Percentiles rank a stretch among this genome's conserved stretches.
phyloP scores from a whole-genome alignment of 345 rosid genomes.

The Pistacia atlantica region DNA sequence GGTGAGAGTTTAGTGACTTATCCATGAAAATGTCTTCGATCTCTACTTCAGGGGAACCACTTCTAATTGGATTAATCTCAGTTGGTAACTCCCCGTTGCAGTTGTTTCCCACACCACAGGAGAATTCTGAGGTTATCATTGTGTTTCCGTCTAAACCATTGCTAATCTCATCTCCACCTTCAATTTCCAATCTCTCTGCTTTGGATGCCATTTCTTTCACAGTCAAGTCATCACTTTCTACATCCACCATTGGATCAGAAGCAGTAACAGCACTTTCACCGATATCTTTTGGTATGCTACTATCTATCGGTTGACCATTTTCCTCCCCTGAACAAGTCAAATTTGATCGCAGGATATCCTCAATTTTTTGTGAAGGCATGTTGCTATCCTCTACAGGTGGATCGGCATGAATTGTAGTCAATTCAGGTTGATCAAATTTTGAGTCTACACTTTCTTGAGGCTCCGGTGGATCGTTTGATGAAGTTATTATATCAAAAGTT shows the following conservation, averaged over 20 bases:
- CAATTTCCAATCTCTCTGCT: slow-evolving; percentile 19
- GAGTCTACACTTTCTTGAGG: slow-evolving; percentile 20
- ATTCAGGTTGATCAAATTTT: slow-evolving; percentile 21
- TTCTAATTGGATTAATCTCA: slow-evolving; percentile 15
- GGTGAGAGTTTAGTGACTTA: not conserved
- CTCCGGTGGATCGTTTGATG: slow-evolving; percentile 16
- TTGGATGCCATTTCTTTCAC: slow-evolving; percentile 8
- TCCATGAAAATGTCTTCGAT: slow-evolving; percentile 9
- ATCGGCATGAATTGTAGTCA: not conserved
- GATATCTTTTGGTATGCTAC: not conserved
- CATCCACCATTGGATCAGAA: slow-evolving; percentile 8
- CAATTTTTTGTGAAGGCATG: not conserved
- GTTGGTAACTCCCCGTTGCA: slow-evolving; percentile 16
- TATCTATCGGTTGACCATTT: slow-evolving; percentile 18
- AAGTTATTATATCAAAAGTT: slow-evolving; percentile 7
- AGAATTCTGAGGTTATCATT: not conserved
- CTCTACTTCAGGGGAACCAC: slow-evolving; percentile 20
- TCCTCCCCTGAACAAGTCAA: slow-evolving; percentile 17
- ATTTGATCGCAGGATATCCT: slow-evolving; percentile 18
- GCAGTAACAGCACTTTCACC: slow-evolving; percentile 19
- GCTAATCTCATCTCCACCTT: slow-evolving; percentile 16
- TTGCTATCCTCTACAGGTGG: slow-evolving; percentile 13
- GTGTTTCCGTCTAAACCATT: slow-evolving; percentile 5
- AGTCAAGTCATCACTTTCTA: not conserved
- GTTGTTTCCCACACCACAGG: slow-evolving; percentile 11